Evolutionary conservation across 768 basidiomycete species (phyloP).

Genomic region (Plicaturopsis crispa): DNA sequence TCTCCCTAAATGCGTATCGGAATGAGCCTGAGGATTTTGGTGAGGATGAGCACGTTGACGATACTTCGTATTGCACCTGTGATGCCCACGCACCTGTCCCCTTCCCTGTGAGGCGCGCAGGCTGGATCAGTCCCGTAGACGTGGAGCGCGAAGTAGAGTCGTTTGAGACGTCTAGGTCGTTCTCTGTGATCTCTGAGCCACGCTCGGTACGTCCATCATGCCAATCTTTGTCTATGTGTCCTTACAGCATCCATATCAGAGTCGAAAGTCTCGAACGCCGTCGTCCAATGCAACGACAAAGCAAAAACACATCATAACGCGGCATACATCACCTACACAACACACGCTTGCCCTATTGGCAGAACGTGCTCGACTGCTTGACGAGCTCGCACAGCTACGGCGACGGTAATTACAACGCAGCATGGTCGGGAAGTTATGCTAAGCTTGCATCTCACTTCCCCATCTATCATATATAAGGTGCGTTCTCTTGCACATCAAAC

Average conservation of each 20-base stretch:
- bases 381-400: slow-evolving; percentile 40
- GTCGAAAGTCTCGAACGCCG: neutral
- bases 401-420: no score
- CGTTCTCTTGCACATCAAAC: no score
- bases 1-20: slow-evolving; percentile 26
- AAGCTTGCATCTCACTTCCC: no score
- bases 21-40: slow-evolving; percentile 4
- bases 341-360: slow-evolving; percentile 45
- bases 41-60: slow-evolving; percentile 1
- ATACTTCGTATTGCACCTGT: slow-evolving; percentile 3
- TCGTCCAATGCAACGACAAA: no score
- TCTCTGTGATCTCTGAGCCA: neutral
- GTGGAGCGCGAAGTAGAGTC: slow-evolving; percentile 41
- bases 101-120: slow-evolving; percentile 36
- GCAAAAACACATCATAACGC: slow-evolving; percentile 17
- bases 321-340: slow-evolving; percentile 30
- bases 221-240: neutral
- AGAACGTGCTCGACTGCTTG: slow-evolving; percentile 49
- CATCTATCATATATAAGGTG: no score
- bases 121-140: slow-evolving; percentile 50
- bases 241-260: neutral
- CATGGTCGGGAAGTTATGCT: no score
- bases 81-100: slow-evolving; percentile 10
- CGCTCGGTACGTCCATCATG: neutral
- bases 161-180: slow-evolving; percentile 25